Evolutionary conservation across 2,329 filamentous ascomycete genomes (phyloP).

Genomic region (Arthrocladium fulminans): DNA sequence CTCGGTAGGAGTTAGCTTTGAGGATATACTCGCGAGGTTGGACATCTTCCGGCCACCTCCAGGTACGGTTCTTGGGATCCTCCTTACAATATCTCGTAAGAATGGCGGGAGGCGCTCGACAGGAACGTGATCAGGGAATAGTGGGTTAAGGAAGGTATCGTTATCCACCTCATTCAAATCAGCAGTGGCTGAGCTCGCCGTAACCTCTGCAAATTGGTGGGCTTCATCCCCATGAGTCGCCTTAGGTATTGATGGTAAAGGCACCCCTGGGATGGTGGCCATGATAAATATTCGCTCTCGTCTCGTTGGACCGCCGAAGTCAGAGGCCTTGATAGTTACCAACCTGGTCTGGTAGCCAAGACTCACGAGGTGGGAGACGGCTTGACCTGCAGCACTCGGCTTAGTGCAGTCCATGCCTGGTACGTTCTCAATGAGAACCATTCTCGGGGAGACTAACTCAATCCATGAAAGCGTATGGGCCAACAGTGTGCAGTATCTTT

Average conservation of each 20-base stretch:
- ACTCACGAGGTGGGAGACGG: slow-evolving; percentile 63
- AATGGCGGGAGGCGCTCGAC: slow-evolving; percentile 32
- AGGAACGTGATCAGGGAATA: slow-evolving; percentile 59
- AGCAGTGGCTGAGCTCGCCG: slow-evolving; percentile 43
- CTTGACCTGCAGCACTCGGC: slow-evolving; percentile 35
- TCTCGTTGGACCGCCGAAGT: slow-evolving; percentile 56
- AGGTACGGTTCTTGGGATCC: slow-evolving; percentile 49
- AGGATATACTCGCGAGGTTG: slow-evolving; percentile 14
- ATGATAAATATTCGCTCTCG: slow-evolving; percentile 61
- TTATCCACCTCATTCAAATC: slow-evolving; percentile 59
- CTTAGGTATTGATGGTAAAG: slow-evolving; percentile 52
- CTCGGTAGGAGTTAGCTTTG: slow-evolving; percentile 9
- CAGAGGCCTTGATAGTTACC: slow-evolving; percentile 60
- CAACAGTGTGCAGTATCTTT: slow-evolving; percentile 66
- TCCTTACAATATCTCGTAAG: slow-evolving; percentile 37
- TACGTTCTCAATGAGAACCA: slow-evolving; percentile 71
- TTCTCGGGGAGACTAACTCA: slow-evolving; percentile 66
- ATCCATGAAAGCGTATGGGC: slow-evolving; percentile 67
- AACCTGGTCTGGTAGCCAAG: slow-evolving; percentile 68
- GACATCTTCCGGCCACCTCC: slow-evolving; percentile 8
- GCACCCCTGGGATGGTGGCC: slow-evolving; percentile 58
- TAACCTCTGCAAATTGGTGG: slow-evolving; percentile 36
- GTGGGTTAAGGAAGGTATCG: slow-evolving; percentile 51
- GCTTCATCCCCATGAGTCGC: slow-evolving; percentile 49
- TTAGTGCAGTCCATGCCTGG: slow-evolving; percentile 46